A percentile compares a stretch with the other conserved stretches of the same genome.
These are phyloP conservation scores for Chlorella sp. DNA, from an alignment of 139 green algal genomes.

Conservation along the genomic window DNA sequence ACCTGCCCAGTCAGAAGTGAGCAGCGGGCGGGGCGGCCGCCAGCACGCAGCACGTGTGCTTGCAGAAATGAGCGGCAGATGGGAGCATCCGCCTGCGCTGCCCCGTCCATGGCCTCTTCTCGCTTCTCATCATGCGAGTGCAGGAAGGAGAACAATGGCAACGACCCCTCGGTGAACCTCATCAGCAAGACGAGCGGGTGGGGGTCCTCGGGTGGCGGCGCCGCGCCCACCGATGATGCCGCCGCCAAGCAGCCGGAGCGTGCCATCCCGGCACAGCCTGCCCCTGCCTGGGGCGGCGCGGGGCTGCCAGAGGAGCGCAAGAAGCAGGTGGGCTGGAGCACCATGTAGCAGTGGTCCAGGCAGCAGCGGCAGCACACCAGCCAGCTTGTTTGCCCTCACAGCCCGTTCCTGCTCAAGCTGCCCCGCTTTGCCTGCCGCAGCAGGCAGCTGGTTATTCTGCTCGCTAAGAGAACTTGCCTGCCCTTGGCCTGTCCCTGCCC, in stretches of 20 bases:
- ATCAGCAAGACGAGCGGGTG: slow-evolving; percentile 42
- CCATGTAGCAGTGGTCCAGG: background rate
- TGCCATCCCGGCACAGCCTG: slow-evolving; percentile 38
- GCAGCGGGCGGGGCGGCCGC: background rate
- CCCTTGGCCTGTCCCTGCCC: background rate
- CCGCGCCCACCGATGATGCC: background rate
- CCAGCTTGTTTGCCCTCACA: background rate
- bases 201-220: background rate
- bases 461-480: too few species aligned
- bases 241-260: slow-evolving; percentile 26
- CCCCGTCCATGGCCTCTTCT: too few species aligned
- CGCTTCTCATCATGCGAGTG: too few species aligned
- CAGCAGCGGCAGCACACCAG: too few species aligned
- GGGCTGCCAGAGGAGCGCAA: slow-evolving; percentile 51
- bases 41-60: too few species aligned
- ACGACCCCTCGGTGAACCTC: slow-evolving; percentile 53
- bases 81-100: too few species aligned
- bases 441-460: too few species aligned
- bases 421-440: background rate
- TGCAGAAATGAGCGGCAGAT: too few species aligned
- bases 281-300: slow-evolving; percentile 46
- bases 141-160: slow-evolving; percentile 64
- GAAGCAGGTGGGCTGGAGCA: slow-evolving; percentile 24
- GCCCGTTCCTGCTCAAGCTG: background rate
- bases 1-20: slow-evolving; percentile 61